Evolutionary conservation across 1,139 yeast genomes (phyloP).

Genomic region (Pichia sp.): DNA sequence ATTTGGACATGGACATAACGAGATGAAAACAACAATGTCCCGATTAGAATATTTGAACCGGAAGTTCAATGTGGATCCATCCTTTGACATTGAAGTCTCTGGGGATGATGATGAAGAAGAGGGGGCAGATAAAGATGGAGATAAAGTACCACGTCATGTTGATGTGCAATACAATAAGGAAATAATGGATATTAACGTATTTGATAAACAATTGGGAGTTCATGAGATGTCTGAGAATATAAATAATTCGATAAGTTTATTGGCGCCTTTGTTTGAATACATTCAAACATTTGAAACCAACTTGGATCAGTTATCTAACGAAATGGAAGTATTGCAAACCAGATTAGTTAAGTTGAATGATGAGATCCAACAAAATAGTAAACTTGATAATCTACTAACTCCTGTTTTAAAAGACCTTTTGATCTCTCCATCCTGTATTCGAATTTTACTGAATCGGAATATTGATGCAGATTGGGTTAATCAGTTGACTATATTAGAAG

Average conservation of each 20-base stretch:
- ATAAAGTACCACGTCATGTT: neutral
- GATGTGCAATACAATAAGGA: neutral
- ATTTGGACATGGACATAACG: conserved; percentile 3
- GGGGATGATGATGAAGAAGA: conserved; percentile 7
- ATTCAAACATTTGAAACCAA: conserved; percentile 50
- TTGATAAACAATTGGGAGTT: neutral
- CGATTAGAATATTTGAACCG: conserved; percentile 10
- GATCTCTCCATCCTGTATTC: conserved; percentile 63
- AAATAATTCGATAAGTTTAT: conserved; percentile 18
- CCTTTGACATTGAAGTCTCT: conserved; percentile 13
- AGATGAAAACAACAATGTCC: conserved; percentile 4
- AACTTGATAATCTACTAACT: conserved; percentile 51
- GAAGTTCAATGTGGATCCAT: conserved; percentile 11
- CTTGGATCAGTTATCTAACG: conserved; percentile 52
- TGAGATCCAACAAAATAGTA: conserved; percentile 50
- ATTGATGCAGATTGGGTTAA: conserved; percentile 53
- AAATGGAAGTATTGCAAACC: conserved; percentile 50
- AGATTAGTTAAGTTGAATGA: conserved; percentile 55
- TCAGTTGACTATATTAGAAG: conserved; percentile 49
- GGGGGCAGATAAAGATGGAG: neutral
- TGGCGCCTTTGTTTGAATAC: conserved; percentile 36
- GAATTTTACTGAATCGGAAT: conserved; percentile 43
- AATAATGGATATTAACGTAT: conserved; percentile 7
- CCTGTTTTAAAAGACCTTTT: conserved; percentile 70
- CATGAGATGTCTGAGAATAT: conserved; percentile 5